Evolutionary conservation across 768 basidiomycete genomes (phyloP), one percentile per base, ranked within the genome.

Genomic region (Pulveroboletus sp.): DNA sequence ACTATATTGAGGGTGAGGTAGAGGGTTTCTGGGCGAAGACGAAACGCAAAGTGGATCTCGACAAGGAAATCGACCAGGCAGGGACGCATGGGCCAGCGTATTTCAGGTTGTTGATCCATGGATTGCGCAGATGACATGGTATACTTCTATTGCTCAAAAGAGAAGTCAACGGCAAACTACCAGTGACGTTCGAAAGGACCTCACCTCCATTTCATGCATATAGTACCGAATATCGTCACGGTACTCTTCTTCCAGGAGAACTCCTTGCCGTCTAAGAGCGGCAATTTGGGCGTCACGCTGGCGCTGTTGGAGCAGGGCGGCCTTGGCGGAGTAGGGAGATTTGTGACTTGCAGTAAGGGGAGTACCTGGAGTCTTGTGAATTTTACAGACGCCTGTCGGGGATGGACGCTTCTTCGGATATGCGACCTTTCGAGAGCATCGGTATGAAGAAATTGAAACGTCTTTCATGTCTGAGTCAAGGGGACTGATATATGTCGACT

Each of bases 51-150:
- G 71, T 99, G 96, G 55, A 98, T 89, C 71, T 99, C 96, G 65
- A 99, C 90, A 65, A 99, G 83, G 71, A 99, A 99, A 69, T 99
- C 96, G 66, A 98, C 92, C 39, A 99, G 84, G 74, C 90, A 95
- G 31, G 92, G 92, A 33, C 96, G 91, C 96, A 99, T 99, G 71
- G 94, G 91, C 96, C 96, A 98, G 61, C 87, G 80, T 64, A 99
- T 93, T 71, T 99, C 96, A 31, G 96, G 95, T 66, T 99, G 96
- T 73, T 94, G 92, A 68, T 99, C 96, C 91, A 99, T 99, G 44
- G 93, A 92, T 56, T 93, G 81, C 33, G 86, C 83, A n/a, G 87
- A 93, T 27, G 89, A 89, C 81, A 90, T 87, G 33, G 95, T 98
- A 61, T 69, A 81, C 50, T 78, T 80, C 93, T 94, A 28, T 51